Conservation (phyloP, 176 grass and related monocot species). For the bread wheat (Triticum aestivum) region IWGSC_CS_RefSeq_v2.1 NC_057797.1:120352314-120352813, state of each 20-base stretch:
- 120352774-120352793: background rate
- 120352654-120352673: background rate
- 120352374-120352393: too few species aligned
- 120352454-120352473: too few species aligned
- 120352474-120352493: too few species aligned
- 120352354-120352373: too few species aligned
- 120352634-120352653: background rate
- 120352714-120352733: slow-evolving; percentile 31
- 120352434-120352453: too few species aligned
- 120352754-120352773: background rate
- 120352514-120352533: too few species aligned
- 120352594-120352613: background rate
- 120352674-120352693: slow-evolving; percentile 1
- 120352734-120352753: background rate
- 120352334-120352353: too few species aligned
- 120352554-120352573: background rate
- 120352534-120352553: too few species aligned
- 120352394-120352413: too few species aligned
- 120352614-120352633: background rate
- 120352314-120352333: too few species aligned
- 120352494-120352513: too few species aligned
- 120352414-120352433: too few species aligned
- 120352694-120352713: slow-evolving; percentile 31
- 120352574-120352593: background rate
- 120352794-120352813: background rate